Evolutionary conservation across 2,329 filamentous ascomycete genomes (phyloP).

Genomic region (Tolypocladium nubicola): DNA sequence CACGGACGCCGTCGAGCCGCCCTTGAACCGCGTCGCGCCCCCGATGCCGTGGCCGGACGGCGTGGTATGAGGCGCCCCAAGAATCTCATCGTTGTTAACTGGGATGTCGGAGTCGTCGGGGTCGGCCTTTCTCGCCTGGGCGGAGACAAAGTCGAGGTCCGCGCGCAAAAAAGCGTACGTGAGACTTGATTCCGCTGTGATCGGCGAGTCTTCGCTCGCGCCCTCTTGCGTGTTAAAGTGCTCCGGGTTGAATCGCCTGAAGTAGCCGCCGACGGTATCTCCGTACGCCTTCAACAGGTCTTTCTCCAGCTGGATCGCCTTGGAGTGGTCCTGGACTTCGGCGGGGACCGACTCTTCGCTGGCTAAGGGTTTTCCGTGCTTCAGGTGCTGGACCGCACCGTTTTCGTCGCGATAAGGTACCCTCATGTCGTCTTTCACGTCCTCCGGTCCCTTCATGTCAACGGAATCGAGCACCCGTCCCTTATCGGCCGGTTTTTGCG

Average conservation of each 20-base stretch:
- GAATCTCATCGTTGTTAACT: constrained; percentile 74
- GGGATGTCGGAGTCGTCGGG: constrained; percentile 67
- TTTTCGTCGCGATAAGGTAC: constrained; percentile 19
- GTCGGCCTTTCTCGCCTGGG: constrained; percentile 74
- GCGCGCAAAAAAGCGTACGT: constrained; percentile 90
- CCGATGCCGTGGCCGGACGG: constrained; percentile 57
- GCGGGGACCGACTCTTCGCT: constrained; percentile 34
- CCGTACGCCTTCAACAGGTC: constrained; percentile 69
- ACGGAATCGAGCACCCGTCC: constrained; percentile 22
- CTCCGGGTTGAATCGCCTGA: constrained; percentile 76
- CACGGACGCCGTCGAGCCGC: constrained; percentile 84
- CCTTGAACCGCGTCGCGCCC: constrained; percentile 71
- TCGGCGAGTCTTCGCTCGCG: constrained; percentile 22
- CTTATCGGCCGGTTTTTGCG: constrained; percentile 9
- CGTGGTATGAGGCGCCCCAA: constrained; percentile 48
- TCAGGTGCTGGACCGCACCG: constrained; percentile 21
- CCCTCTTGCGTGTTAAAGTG: constrained; percentile 47
- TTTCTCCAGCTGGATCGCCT: constrained; percentile 58
- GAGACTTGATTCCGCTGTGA: constrained; percentile 66
- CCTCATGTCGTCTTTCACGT: constrained; percentile 27
- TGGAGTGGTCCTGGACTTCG: constrained; percentile 42
- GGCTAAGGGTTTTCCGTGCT: constrained; percentile 25
- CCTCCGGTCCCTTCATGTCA: constrained; percentile 38
- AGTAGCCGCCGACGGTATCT: constrained; percentile 84
- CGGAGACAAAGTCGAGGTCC: constrained; percentile 87